Percentiles rank a stretch among this genome's conserved stretches.
phyloP scores from a whole-genome alignment of 2,329 filamentous ascomycete species.

The Plectosphaerella sp. region DNA sequence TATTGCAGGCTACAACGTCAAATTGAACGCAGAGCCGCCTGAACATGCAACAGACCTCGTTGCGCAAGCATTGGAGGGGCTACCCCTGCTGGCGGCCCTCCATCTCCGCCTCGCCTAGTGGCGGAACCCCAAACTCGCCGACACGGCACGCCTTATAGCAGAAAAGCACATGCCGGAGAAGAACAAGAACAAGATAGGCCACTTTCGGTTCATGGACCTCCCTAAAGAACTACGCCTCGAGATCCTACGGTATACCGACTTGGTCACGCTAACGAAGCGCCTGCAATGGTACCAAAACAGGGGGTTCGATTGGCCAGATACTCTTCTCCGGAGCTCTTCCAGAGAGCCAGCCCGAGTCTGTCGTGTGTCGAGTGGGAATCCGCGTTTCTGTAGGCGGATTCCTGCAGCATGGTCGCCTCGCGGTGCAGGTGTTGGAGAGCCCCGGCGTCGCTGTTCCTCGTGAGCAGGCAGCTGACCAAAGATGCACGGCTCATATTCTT shows the following conservation, averaged over 20 bases:
- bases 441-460: too few species aligned
- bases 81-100: background rate
- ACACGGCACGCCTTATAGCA: background rate
- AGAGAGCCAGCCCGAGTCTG: too few species aligned
- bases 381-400: too few species aligned
- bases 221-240: background rate
- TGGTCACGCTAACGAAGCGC: background rate
- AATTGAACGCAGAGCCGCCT: too few species aligned
- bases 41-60: background rate
- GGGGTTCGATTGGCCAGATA: too few species aligned
- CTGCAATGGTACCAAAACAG: too few species aligned
- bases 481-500: too few species aligned
- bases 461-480: too few species aligned
- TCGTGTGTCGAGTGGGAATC: too few species aligned
- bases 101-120: background rate
- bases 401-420: too few species aligned
- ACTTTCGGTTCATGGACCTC: background rate
- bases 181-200: background rate
- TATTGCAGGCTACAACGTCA: background rate
- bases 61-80: background rate
- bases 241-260: background rate
- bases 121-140: background rate
- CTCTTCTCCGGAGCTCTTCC: too few species aligned
- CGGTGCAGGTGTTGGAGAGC: too few species aligned
- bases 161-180: background rate